Conservation (phyloP, 106 monocot genomes). For the Ottelia alismoides region DNA sequence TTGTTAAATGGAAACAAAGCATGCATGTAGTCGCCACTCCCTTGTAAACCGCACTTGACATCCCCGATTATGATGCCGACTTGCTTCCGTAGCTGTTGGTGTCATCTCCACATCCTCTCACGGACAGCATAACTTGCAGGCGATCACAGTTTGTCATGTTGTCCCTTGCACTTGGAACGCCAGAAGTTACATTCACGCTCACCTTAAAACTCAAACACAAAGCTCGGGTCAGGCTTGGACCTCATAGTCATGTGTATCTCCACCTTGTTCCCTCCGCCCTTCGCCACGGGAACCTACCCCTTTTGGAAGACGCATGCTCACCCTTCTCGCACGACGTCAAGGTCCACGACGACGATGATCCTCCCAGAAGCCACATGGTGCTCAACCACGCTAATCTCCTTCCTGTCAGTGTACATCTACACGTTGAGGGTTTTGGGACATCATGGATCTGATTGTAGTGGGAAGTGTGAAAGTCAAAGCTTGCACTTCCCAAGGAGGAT, state of each 20-base stretch:
- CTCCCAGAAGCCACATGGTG: constrained; percentile 67
- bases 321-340: constrained; percentile 26
- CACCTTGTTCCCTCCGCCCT: constrained; percentile 1
- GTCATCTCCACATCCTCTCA: too few species aligned
- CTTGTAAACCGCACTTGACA: too few species aligned
- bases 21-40: too few species aligned
- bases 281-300: constrained; percentile 17
- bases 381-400: constrained; percentile 62
- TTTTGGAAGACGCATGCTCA: constrained; percentile 34
- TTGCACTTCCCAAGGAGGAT: constrained; percentile 26
- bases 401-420: constrained; percentile 62
- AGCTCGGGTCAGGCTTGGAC: constrained; percentile 28
- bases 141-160: constrained; percentile 77
- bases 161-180: constrained; percentile 65
- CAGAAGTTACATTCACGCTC: constrained; percentile 95
- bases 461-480: constrained; percentile 40
- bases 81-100: too few species aligned
- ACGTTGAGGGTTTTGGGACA: constrained; percentile 36
- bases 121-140: constrained; percentile 82
- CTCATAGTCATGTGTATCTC: constrained; percentile 14
- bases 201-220: constrained; percentile 90
- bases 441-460: constrained; percentile 36
- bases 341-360: constrained; percentile 55
- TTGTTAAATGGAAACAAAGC: too few species aligned
- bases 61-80: too few species aligned